Evolutionary conservation across 345 rosid genomes (phyloP), one percentile per base, ranked within the genome.

Genomic region (Eucalyptus marginata): DNA sequence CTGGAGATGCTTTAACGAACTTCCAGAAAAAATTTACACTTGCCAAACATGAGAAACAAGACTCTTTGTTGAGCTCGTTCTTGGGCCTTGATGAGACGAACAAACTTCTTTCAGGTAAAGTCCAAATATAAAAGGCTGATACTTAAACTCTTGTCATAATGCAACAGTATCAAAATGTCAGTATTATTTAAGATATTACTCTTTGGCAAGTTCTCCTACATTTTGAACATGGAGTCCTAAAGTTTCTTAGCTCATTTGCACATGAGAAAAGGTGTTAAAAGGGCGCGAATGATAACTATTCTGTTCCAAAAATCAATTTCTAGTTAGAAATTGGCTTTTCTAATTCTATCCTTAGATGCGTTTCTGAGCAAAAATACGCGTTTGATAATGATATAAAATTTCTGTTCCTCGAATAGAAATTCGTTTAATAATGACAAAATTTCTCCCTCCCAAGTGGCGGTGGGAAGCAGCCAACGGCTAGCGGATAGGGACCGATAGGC

Each of bases 21-120:
- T 97, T 95, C 90, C 99, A 96, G 96, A 97, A 91, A 91, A 96
- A 97, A 92, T 90, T 97, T 89, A 95, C 94, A 84, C 90, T 95
- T 43, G 68, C 93, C 50, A 96, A 95, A 90, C 94, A 95, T 89
- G 99, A 96, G 92, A 94, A 95, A 91, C 94, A 93, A 89, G 94
- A 94, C 79, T 50, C 52, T 88, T 89, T 88, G 89, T 92, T 93
- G 88, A 89, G 90, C 91, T 93, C 93, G 85, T 89, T 92, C 89
- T 89, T 92, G 43, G 93, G 90, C 90, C 90, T 92, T 62, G 92
- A 90, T 86, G 94, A 94, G 92, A 90, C 87, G 16, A 95, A 93
- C 92, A 91, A 93, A 89, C 95, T 90, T 87, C 96, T 96, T 87
- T 93, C 84, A 88, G 90, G 91, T 90, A 86, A 86, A 15, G 7